Evolutionary conservation across 352 stramenopile genomes (phyloP).

Genomic region (Hyaloperonospora brassicae): DNA sequence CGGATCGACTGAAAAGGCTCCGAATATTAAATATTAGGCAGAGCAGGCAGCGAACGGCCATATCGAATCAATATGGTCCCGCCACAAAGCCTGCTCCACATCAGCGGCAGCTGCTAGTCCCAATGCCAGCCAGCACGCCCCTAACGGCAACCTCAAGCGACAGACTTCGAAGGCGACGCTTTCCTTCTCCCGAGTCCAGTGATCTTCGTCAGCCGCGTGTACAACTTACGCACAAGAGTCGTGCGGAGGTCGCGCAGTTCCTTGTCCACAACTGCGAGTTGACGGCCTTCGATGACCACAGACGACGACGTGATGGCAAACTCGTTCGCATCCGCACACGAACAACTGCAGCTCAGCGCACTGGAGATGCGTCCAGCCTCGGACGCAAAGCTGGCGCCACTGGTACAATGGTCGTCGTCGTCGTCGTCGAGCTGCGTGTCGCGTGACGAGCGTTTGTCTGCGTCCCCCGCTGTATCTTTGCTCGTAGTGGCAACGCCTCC

Average conservation of each 20-base stretch:
- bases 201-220: conserved; percentile 41
- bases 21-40: conserved; percentile 25
- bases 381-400: conserved; percentile 29
- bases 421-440: conserved; percentile 30
- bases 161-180: conserved; percentile 4
- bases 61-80: conserved; percentile 9
- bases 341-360: conserved; percentile 41
- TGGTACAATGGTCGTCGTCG: conserved; percentile 32
- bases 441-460: conserved; percentile 30
- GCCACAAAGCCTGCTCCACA: conserved; percentile 1
- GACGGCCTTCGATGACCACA: conserved; percentile 54
- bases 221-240: conserved; percentile 54
- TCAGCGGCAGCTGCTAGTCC: conserved; percentile 2
- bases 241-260: conserved; percentile 57
- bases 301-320: conserved; percentile 34
- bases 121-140: conserved; percentile 15
- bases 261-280: conserved; percentile 59
- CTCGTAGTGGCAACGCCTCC: conserved; percentile 6
- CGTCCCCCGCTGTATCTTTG: conserved; percentile 14
- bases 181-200: conserved; percentile 31
- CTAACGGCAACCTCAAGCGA: conserved; percentile 10
- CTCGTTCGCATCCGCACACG: conserved; percentile 31
- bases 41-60: not conserved
- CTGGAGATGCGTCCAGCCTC: conserved; percentile 34
- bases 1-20: too few species aligned